Evolutionary conservation across 345 rosid genomes (phyloP), one percentile per base, ranked within the genome.

Genomic region (Corchorus capsularis): DNA sequence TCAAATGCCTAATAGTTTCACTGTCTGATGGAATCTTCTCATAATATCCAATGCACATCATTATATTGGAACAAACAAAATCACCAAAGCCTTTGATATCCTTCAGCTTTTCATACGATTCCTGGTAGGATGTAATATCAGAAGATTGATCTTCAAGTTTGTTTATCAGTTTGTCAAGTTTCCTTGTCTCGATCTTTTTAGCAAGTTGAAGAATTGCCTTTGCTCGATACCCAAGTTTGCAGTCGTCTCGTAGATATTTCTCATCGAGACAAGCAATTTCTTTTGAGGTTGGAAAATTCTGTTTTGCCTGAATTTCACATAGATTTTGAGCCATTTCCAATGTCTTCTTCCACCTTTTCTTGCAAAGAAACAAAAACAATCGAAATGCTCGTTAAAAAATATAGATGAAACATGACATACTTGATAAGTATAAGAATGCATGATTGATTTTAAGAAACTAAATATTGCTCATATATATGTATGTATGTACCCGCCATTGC

Each of bases 171-270:
- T 3, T 1, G 6, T 77, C 59, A 39, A 85, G n/a, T 55, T n/a
- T n/a, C 8, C 87, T 80, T 0, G 19, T 60, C 46, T 73, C 80
- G 22, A 87, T 74, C 19, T 17, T 60, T 17, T 39, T 78, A 6
- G 87, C 89, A 37, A 90, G 54, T 14, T 60, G 37, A 34, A 77
- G 10, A 35, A 89, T 81, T 32, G 3, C 5, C 0, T 19, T 37
- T 49, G 84, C 88, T 82, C 91, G 82, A 14, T 84, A 79, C 0
- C 91, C 92, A 6, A 90, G 83, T n/a, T 79, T 84, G 68, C 90
- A 86, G 1, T 61, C 73, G 13, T 62, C 14, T 15, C 49, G 79
- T 22, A 86, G 54, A 17, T 34, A 56, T 1, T 75, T 62, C 15
- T 63, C 70, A 14, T 70, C 59, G 10, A 86, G 73, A 15, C 59